A percentile compares a stretch with the other conserved stretches of the same genome.
These are phyloP conservation scores for Cryptococcus deneoformans DNA, from an alignment of 1,284 basidiomycete species.

Conservation along the genomic window DNA sequence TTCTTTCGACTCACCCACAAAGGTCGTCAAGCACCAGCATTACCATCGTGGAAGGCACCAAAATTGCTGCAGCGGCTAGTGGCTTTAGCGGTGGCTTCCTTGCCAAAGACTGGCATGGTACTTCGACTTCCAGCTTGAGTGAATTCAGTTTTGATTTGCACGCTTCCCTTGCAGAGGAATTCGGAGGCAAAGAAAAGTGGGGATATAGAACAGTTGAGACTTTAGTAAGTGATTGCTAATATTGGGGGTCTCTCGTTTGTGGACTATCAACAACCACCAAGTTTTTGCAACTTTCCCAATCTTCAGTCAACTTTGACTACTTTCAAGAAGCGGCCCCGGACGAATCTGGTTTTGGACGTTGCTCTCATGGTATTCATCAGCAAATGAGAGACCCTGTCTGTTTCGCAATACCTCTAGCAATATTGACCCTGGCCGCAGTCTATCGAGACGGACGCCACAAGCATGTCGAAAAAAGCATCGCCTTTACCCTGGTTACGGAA, in stretches of 20 bases:
- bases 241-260: background rate
- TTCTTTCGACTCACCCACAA: conserved; percentile 29
- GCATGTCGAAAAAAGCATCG: conserved; percentile 26
- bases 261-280: background rate
- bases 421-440: conserved; percentile 18
- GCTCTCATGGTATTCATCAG: too few species aligned
- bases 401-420: too few species aligned
- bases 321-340: background rate
- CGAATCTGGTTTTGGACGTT: too few species aligned
- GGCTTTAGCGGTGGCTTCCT: conserved; percentile 93
- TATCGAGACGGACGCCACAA: conserved; percentile 42
- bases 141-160: conserved; percentile 77
- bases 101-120: conserved; percentile 69
- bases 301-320: background rate
- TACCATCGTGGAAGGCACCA: conserved; percentile 71
- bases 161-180: conserved; percentile 69
- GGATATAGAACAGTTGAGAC: conserved; percentile 71
- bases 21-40: conserved; percentile 52
- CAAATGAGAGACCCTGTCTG: too few species aligned
- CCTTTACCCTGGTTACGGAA: conserved; percentile 43
- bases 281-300: too few species aligned
- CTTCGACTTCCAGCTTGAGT: conserved; percentile 58
- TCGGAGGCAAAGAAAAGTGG: conserved; percentile 71
- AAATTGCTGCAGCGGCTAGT: conserved; percentile 61
- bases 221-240: conserved; percentile 28